Evolutionary conservation across 495 filamentous ascomycete genomes (phyloP), one percentile per base, ranked within the genome.

Genomic region (Neurospora hispaniola): DNA sequence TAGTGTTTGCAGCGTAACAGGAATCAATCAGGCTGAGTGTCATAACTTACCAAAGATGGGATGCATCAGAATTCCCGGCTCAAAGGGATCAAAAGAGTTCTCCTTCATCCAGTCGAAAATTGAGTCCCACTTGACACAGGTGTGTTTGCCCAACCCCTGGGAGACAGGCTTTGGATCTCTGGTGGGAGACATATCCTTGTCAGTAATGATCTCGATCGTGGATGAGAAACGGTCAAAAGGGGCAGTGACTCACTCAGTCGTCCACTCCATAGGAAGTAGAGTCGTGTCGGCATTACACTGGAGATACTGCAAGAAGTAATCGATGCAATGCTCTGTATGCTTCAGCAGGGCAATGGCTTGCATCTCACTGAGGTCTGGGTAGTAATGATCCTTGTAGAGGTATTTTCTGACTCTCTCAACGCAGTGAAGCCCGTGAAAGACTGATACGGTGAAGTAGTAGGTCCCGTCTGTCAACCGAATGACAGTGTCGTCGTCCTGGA

Each of bases 201-300:
- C 54, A 62, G 35, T 38, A 38, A 38, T 38, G 35, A 38, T 38
- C 4, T 38, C 35, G 35, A 38, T 38, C 5, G 35, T 6, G 35
- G 35, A 38, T 38, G 35, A 38, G 35, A 38, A 38, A 38, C 35
- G 35, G 35, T 38, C 5, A 38, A 38, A 38, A 41, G 10, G 40
- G 9, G 5, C 35, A 38, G 40, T 41, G 9, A 46, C 71, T 69
- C 14, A 72, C 71, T 40, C 39, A 10, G 42, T 68, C 10, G 54
- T 35, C 71, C 71, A 72, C 39, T 69, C 54, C 71, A 72, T 72
- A 12, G 71, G 71, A 35, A 72, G 23, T 20, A 72, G 48, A n/a
- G 71, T 71, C 4, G 69, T 73, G 23, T 73, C 72, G 0, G 72
- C 72, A 20, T 73, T 73, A 38, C 72, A 73, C 72, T 73, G 72